Conservation (phyloP, 345 rosid species). For the Xanthoceras sorbifolium region DNA sequence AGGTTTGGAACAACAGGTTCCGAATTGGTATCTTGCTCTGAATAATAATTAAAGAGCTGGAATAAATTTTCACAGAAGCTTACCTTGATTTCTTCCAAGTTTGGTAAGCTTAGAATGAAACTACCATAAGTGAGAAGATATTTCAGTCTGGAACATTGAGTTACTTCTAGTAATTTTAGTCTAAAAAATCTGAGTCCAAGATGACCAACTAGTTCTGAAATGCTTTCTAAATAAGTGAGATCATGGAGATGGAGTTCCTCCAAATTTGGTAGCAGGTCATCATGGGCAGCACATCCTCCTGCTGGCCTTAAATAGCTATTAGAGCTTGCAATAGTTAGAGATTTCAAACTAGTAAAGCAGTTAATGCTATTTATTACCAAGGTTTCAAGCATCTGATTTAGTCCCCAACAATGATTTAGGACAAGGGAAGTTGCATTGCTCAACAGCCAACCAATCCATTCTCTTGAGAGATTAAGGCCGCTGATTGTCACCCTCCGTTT, state of each 20-base stretch:
- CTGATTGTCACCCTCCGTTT: slow-evolving; percentile 32
- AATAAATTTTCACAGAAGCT: slow-evolving; percentile 34
- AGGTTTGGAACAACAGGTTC: slow-evolving; percentile 33
- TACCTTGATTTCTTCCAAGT: slow-evolving; percentile 34
- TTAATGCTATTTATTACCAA: slow-evolving; percentile 28
- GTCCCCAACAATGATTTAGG: slow-evolving; percentile 33
- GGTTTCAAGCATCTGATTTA: slow-evolving; percentile 33
- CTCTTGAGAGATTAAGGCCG: slow-evolving; percentile 32
- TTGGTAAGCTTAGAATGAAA: slow-evolving; percentile 34
- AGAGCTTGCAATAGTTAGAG: slow-evolving; percentile 29
- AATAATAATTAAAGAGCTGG: slow-evolving; percentile 24
- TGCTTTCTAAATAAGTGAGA: slow-evolving; percentile 30
- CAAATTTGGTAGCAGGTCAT: slow-evolving; percentile 36
- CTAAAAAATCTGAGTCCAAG: slow-evolving; percentile 28
- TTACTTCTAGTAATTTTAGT: slow-evolving; percentile 34
- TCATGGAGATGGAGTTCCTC: slow-evolving; percentile 41
- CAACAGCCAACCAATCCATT: slow-evolving; percentile 29
- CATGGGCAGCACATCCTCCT: slow-evolving; percentile 36
- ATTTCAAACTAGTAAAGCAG: slow-evolving; percentile 27
- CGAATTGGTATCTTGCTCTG: slow-evolving; percentile 10
- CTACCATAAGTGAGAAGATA: slow-evolving; percentile 32
- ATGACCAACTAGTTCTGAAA: slow-evolving; percentile 31
- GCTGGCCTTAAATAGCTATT: slow-evolving; percentile 29
- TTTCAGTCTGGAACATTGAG: slow-evolving; percentile 33
- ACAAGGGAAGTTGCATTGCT: slow-evolving; percentile 31